Evolutionary conservation across 495 filamentous ascomycete species (phyloP), one percentile per base, ranked within the genome.

Genomic region (Filosporella fistucella): DNA sequence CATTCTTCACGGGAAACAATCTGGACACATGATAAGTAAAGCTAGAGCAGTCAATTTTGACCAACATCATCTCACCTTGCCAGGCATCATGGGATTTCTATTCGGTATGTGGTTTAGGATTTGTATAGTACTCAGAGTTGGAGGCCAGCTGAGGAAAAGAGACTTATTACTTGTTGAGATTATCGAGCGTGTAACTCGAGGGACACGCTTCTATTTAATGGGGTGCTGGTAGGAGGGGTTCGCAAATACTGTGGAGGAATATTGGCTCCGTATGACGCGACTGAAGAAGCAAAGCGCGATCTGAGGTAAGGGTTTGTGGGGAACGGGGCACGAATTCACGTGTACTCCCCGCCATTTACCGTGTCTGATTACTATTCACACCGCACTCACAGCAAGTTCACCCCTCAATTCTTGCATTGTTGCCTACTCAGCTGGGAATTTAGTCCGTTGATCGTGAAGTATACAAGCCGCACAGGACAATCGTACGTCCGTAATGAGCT

Each of bases 1-100:
- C 63, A 73, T 53, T 73, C 68, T 20, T 63, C 60, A 2, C 29
- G 52, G n/a, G 50, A 52, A 8, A 57, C 60, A 21, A 65, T 42
- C 62, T 67, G 12, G 18, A 26, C 4, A 42, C 22, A 32, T 40
- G 13, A 16, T 28, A 18, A 36, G 1, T 36, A 14, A n/a, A n/a
- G 20, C 4, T 21, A 3, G n/a, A 11, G n/a, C 9, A 13, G 7
- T 22, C 3, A 18, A 37, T n/a, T 18, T 9, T 8, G 23, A 28
- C 6, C 35, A 32, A 30, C 3, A 3, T 5, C 1, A 18, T 29
- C 35, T 48, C 18, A 50, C 47, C 30, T 50, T 50, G 12, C 39
- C 39, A 14, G 47, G 39, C 47, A 50, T 50, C 7, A 25, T 50
- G 38, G 22, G 1, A 28, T 10, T 7, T 26, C 21, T 26, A 28